Evolutionary conservation across 2,329 filamentous ascomycete species (phyloP), one percentile per base, ranked within the genome.

Genomic region (Alternaria metachromatica): DNA sequence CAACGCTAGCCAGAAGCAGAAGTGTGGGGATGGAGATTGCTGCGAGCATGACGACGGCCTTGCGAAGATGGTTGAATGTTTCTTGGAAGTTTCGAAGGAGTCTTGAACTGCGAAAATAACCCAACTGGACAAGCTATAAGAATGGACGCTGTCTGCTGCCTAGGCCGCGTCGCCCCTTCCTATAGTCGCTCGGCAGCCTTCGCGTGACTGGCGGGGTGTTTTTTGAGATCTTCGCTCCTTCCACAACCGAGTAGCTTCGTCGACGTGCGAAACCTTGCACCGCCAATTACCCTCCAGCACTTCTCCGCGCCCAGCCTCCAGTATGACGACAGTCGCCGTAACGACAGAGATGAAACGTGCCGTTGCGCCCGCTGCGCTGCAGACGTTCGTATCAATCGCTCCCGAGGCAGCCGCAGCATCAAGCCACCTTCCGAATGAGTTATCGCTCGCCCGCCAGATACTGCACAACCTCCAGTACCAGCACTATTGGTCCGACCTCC

Each of bases 401-500:
- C 33, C 66, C 50, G 57, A 58, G 41, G 60, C 62, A 58, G 55
- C 58, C 45, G 46, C 60, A 25, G 55, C 51, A 28, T 58, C 58
- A 55, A 57, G 69, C 18, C 75, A 76, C 72, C 73, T 73, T 64
- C 74, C 76, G 55, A 63, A 71, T 72, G 62, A 77, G 72, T 80
- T 83, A 70, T 80, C 85, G 55, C 86, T 92, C 51, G 85, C 88
- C 48, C 79, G 84, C 26, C 84, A 88, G 54, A 88, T 94, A 54
- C 83, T 88, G 57, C 87, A 90, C 78, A 94, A 94, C 78, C 87
- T 96, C 51, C 84, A 87, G 70, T 84, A 91, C 77, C 91, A 94
- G 78, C 92, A 95, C 78, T 87, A 90, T 75, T 96, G 92, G 92
- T 87, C 86, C 21, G 78, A 84, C 21, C 80, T 94, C 49, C 79